Evolutionary conservation across 306 rosid species (phyloP).

Genomic region (Trifolium pratense): DNA sequence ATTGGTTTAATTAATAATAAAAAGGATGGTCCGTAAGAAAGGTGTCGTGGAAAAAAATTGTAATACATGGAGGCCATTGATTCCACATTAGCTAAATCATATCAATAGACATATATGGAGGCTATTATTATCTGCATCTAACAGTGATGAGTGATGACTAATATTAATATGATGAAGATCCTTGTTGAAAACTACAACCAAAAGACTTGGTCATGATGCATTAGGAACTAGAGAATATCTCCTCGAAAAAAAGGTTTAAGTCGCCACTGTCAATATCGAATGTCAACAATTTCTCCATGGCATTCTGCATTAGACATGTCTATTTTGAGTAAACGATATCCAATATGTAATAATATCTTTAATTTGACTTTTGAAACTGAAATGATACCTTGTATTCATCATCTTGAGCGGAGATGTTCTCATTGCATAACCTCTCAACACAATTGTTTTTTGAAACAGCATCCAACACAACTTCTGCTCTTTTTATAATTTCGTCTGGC

Average conservation of each 20-base stretch:
- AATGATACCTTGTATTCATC: constrained; percentile 66
- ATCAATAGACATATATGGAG: too few relatives aligned
- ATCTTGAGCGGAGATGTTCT: constrained; percentile 67
- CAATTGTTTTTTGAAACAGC: constrained; percentile 57
- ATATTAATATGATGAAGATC: background rate
- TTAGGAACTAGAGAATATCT: constrained; percentile 52
- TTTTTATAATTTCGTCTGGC: constrained; percentile 71
- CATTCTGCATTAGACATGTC: constrained; percentile 59
- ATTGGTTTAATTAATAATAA: background rate
- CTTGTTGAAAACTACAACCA: constrained; percentile 5
- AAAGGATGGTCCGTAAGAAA: background rate
- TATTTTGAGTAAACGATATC: constrained; percentile 31
- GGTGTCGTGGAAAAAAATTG: background rate
- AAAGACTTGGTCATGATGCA: constrained; percentile 17
- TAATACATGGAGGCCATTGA: too few relatives aligned
- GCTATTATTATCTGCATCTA: too few relatives aligned
- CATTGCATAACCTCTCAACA: constrained; percentile 65
- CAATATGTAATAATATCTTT: constrained; percentile 32
- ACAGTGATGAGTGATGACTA: too few relatives aligned
- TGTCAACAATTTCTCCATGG: constrained; percentile 71
- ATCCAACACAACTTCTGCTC: constrained; percentile 84
- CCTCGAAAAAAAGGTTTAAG: constrained; percentile 65
- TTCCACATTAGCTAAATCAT: too few relatives aligned
- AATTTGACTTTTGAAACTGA: constrained; percentile 36
- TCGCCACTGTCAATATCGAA: constrained; percentile 68